phyloP scores from a whole-genome alignment of 208 protist species.

The Tritrichomonas musculus region DNA sequence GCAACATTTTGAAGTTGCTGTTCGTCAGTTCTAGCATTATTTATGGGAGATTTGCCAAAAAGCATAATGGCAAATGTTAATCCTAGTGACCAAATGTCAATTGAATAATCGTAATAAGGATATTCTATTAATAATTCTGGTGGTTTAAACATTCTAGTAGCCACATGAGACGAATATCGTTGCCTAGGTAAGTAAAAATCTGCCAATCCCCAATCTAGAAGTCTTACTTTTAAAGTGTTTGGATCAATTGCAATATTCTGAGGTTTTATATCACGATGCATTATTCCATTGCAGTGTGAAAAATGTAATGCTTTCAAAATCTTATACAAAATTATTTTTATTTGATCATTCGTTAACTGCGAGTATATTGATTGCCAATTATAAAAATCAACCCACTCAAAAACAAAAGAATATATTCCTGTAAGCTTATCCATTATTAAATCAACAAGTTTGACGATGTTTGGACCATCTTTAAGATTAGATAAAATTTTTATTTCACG shows the following conservation, averaged over 20 bases:
- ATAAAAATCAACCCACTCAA: slow-evolving; percentile 8
- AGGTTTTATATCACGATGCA: slow-evolving; percentile 68
- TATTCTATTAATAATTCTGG: not conserved
- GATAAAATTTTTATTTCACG: not conserved
- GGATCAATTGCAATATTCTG: not conserved
- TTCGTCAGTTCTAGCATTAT: slow-evolving; percentile 37
- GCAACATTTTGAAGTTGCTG: not conserved
- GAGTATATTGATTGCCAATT: not conserved
- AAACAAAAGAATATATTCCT: not conserved
- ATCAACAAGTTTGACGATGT: not conserved
- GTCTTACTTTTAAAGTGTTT: not conserved
- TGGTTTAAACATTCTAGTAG: not conserved
- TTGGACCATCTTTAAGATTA: not conserved
- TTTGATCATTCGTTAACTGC: not conserved
- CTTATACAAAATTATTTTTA: not conserved
- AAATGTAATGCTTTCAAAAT: not conserved
- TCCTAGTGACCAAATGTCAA: slow-evolving; percentile 16
- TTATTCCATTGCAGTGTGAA: not conserved
- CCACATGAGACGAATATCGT: not conserved
- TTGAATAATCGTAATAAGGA: slow-evolving; percentile 23
- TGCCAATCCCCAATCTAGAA: not conserved
- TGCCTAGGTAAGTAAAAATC: not conserved
- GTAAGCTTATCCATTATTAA: not conserved
- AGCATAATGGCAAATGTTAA: slow-evolving; percentile 31
- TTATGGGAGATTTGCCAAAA: slow-evolving; percentile 38